phyloP scores from a whole-genome alignment of 2,329 filamentous ascomycete genomes.

The Nothomitra cinnamomea region DNA sequence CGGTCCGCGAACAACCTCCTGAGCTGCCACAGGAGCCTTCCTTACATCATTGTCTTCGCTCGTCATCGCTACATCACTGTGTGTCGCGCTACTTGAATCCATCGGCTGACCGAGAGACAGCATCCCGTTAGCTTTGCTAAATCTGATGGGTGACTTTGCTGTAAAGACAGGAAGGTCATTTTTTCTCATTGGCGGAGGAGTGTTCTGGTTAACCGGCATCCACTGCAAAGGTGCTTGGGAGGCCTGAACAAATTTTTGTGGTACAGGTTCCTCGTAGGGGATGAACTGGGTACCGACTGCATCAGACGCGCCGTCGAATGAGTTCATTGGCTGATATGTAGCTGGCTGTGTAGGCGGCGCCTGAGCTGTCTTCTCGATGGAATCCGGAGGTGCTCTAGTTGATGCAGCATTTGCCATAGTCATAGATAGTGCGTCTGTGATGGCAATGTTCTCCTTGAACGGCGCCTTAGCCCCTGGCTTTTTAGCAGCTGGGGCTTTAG shows the following conservation, averaged over 20 bases:
- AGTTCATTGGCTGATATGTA: neutral
- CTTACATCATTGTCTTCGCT: neutral
- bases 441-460: conserved; percentile 1
- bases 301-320: neutral
- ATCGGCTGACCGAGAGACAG: neutral
- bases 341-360: neutral
- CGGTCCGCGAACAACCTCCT: neutral
- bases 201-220: conserved; percentile 3
- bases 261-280: neutral
- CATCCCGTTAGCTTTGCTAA: conserved; percentile 14
- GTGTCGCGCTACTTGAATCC: neutral
- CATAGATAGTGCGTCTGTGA: neutral
- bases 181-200: conserved; percentile 15
- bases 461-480: conserved; percentile 10
- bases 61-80: neutral
- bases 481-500: conserved; percentile 9
- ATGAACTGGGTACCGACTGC: neutral
- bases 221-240: neutral
- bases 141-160: conserved; percentile 26
- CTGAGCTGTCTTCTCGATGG: neutral
- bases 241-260: neutral
- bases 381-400: neutral
- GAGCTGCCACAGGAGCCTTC: conserved; percentile 3
- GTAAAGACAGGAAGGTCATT: conserved; percentile 32
- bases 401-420: neutral